Base-by-base conservation (phyloP, 768 basidiomycete genomes). In the Baorangia bicolor region DNA sequence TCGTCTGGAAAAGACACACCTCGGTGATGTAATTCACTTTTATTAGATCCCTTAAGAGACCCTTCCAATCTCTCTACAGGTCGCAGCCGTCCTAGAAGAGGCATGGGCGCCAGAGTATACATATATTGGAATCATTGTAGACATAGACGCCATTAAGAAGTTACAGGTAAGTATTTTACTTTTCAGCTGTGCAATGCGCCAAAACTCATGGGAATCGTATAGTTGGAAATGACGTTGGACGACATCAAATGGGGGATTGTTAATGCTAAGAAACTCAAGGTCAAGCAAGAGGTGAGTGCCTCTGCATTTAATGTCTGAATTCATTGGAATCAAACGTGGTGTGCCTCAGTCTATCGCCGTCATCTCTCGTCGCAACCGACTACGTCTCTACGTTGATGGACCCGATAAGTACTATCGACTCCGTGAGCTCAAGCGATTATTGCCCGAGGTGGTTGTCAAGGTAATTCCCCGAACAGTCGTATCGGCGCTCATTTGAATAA, bases 191-290 rank as follows among this genome's bases (percentile, higher is more conserved):
- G 37, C 30, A 1, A 49, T 23, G 18, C 9, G 18, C 38, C 9
- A 6, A 6, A 35, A 35, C 43, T 55, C 30, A 53, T 18, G 23
- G 16, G 6, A 40, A 23, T 27, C 3, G 5, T 33, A 23, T 49
- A 97, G 91, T 85, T 99, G 56, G 96, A 98, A 71, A 78, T 98
- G 59, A 92, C 90, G 6, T 74, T 98, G 42, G 93, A 97, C 65
- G 92, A 94, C 59, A 84, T 99, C 69, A 93, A 94, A 69, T 90
- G 90, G 84, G 91, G 92, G 1, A 92, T 98, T 49, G 87, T 94
- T 33, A 79, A 75, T 21, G 81, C 89, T 0, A 93, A 87, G 62
- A 98, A 98, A 67, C 78, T 99, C 49, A 98, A 97, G 74, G 85
- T 99, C 63, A 92, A 91, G 71, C 88, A 88, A 70, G 88, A 90